Base-by-base conservation (phyloP, 805 yeast species). In the Spencermartinsiella europaea region DNA sequence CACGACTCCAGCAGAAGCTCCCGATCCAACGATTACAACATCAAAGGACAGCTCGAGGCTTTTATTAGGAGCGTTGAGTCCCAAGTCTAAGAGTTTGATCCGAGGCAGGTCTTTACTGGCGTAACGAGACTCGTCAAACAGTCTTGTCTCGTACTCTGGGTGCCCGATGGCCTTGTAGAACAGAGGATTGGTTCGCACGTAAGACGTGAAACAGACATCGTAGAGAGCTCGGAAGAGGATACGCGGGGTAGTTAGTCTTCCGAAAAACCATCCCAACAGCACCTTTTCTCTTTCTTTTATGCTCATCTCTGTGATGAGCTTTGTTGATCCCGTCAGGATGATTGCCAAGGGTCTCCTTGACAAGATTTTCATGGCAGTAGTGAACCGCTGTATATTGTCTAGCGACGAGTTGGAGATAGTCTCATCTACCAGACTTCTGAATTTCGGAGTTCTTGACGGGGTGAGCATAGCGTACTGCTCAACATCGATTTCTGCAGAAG, bases 1-100 rank as follows among this genome's bases (percentile, higher is more conserved):
- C 0, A 67, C 73, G 0, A 76, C 81, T 4, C 80, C 79, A 1
- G 78, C 77, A 4, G 79, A 76, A 10, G 74, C 58, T 1, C 82
- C 82, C 3, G 78, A 72, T 2, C 82, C 81, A 34, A 76, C 64
- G 34, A 77, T 66, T 10, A 47, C 54, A 38, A 46, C 58, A 21
- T 54, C 58, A 15, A 48, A 47, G 7, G 35, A 15, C 19, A 54
- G 40, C 19, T 49, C 52, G 3, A 50, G 52, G 15, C 40, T 21
- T 3, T 47, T 46, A 25, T 25, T 25, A 7, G 31, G 31, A 16
- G 50, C 21, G 27, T 40, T 40, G 21, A 25, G 44, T 12, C 53
- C 55, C 12, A 51, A 15, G 27, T 51, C 48, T 10, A 53, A 61
- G 49, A 68, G 54, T 60, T 66, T 62, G 14, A 52, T 47, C 50